Conservation (phyloP, 495 filamentous ascomycete genomes). For the Paragyromitra xinjiangensis region DNA sequence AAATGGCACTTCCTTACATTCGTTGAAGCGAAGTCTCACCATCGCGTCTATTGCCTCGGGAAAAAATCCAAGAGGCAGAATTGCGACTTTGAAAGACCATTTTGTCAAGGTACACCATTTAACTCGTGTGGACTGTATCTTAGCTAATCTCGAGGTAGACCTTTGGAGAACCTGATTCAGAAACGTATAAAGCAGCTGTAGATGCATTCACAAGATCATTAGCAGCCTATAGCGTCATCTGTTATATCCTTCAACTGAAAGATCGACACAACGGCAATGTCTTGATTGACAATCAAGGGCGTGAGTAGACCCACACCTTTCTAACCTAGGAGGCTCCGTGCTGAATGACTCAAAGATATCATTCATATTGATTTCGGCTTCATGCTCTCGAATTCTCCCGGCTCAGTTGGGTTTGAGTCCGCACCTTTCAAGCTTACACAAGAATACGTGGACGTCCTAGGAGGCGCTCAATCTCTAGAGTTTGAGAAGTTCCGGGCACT, state of each 20-base stretch:
- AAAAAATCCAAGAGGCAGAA: conserved; percentile 70
- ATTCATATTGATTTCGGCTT: conserved; percentile 86
- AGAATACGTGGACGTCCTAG: conserved; percentile 79
- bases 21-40: conserved; percentile 76
- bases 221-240: conserved; percentile 79
- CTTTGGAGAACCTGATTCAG: conserved; percentile 70
- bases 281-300: conserved; percentile 78
- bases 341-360: conserved; percentile 62
- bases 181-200: conserved; percentile 69
- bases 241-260: conserved; percentile 78
- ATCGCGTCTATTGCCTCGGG: conserved; percentile 72
- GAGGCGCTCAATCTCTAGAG: conserved; percentile 68
- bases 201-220: conserved; percentile 75
- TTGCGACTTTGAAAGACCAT: conserved; percentile 78
- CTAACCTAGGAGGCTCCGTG: not conserved
- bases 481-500: conserved; percentile 74
- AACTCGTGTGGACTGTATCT: conserved; percentile 19
- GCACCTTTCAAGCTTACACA: conserved; percentile 81
- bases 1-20: conserved; percentile 79
- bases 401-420: conserved; percentile 78
- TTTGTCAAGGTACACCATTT: conserved; percentile 66
- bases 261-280: conserved; percentile 85
- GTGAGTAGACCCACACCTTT: conserved; percentile 41
- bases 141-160: conserved; percentile 58
- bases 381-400: conserved; percentile 81